Evolutionary conservation across 352 stramenopile species (phyloP).

Genomic region (Elongisporangium prolatum): DNA sequence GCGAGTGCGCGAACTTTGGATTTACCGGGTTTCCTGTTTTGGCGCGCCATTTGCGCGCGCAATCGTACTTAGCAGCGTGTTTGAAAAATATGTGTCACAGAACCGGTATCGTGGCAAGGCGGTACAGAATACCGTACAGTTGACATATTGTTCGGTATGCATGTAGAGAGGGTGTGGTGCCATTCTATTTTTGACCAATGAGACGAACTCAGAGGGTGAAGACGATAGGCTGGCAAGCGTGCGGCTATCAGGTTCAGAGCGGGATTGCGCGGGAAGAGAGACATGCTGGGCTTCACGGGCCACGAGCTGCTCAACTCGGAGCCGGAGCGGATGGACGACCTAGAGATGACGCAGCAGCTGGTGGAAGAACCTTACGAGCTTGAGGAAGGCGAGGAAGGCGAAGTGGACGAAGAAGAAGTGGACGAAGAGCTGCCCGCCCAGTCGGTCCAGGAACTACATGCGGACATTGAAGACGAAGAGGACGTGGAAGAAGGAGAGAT

Average conservation of each 20-base stretch:
- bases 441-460: conserved; percentile 5
- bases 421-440: conserved; percentile 6
- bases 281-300: background rate
- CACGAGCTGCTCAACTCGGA: too few species aligned
- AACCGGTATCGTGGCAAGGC: too few species aligned
- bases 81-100: too few species aligned
- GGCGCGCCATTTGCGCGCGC: conserved; percentile 7
- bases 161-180: too few species aligned
- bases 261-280: background rate
- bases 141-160: too few species aligned
- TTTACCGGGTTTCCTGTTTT: background rate
- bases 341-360: conserved; percentile 1
- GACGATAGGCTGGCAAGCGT: too few species aligned
- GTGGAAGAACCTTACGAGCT: background rate
- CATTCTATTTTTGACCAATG: too few species aligned
- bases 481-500: conserved; percentile 20
- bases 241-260: too few species aligned
- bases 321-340: conserved; percentile 7
- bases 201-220: too few species aligned
- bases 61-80: conserved; percentile 11
- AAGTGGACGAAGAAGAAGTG: conserved; percentile 3
- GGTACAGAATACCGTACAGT: too few species aligned
- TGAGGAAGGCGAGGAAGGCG: conserved; percentile 3
- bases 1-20: background rate
- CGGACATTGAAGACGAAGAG: conserved; percentile 3